phyloP scores from a whole-genome alignment of 805 yeast species.

The Cyberlindnera euphorbiae region DNA sequence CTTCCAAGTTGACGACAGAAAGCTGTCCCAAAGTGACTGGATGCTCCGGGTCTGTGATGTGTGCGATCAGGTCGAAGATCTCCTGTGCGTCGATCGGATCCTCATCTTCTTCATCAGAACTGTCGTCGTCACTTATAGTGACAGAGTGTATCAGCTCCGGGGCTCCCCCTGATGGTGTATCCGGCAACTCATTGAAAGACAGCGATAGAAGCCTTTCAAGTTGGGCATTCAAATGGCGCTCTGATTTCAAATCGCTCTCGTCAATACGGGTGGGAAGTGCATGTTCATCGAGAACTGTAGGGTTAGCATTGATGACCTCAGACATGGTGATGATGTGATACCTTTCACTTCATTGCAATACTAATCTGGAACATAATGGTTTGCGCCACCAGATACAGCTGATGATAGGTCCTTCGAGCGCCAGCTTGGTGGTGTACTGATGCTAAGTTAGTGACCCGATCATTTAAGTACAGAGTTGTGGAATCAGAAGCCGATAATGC shows the following conservation, averaged over 20 bases:
- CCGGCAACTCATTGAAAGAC: conserved; percentile 3
- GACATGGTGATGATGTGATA: no score
- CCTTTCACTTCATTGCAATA: no score
- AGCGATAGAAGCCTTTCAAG: conserved; percentile 16
- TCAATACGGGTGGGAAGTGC: conserved; percentile 66
- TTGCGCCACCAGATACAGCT: no score
- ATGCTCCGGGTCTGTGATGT: conserved; percentile 95
- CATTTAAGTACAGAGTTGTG: no score
- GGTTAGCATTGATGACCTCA: conserved; percentile 88
- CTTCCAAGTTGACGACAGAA: conserved; percentile 83
- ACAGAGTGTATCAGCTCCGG: conserved; percentile 18
- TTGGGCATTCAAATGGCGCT: conserved; percentile 15
- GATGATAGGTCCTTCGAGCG: no score
- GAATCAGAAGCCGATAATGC: no score
- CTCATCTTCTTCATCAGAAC: no score
- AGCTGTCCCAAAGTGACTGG: conserved; percentile 92
- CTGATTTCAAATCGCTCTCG: conserved; percentile 11
- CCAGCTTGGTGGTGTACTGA: no score
- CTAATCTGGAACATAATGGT: no score
- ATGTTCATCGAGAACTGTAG: conserved; percentile 71
- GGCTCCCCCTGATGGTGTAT: conserved; percentile 6
- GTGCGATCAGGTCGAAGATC: conserved; percentile 77
- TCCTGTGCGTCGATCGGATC: conserved; percentile 87
- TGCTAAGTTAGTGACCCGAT: no score
- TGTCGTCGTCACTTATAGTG: conserved; percentile 28